phyloP scores from a whole-genome alignment of 768 basidiomycete genomes.

The Heimioporus sp. region DNA sequence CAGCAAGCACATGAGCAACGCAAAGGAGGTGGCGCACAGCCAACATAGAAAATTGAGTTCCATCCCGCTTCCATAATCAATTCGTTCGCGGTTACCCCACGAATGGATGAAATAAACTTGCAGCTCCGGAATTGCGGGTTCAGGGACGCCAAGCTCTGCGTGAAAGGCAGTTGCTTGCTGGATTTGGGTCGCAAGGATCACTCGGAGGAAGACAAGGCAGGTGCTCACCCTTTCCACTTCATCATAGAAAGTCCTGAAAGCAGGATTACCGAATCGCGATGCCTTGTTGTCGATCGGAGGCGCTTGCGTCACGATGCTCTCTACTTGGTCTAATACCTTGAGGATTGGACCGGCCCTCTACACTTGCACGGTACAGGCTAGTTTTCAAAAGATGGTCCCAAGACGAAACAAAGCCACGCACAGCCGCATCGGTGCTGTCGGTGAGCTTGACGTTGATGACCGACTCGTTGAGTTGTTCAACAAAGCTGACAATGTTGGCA shows the following conservation, averaged over 20 bases:
- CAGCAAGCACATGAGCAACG: neutral
- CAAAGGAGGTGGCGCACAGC: slow-evolving; percentile 58
- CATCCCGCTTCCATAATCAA: slow-evolving; percentile 99
- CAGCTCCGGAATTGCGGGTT: slow-evolving; percentile 63
- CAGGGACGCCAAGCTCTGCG: slow-evolving; percentile 54
- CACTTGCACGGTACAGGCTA: slow-evolving; percentile 3
- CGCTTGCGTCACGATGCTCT: slow-evolving; percentile 60
- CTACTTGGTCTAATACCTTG: slow-evolving; percentile 61
- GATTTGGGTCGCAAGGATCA: neutral
- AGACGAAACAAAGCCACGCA: slow-evolving; percentile 36
- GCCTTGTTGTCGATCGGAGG: slow-evolving; percentile 89
- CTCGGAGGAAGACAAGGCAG: neutral
- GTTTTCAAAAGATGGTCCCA: neutral
- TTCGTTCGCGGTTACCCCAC: slow-evolving; percentile 90
- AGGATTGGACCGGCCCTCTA: slow-evolving; percentile 69
- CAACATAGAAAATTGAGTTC: slow-evolving; percentile 97
- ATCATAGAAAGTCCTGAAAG: slow-evolving; percentile 91
- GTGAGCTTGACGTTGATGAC: slow-evolving; percentile 76
- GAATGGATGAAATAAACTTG: slow-evolving; percentile 78
- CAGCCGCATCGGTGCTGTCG: slow-evolving; percentile 60
- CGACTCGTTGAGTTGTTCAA: slow-evolving; percentile 71
- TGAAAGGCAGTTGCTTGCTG: slow-evolving; percentile 62
- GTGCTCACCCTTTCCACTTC: slow-evolving; percentile 60
- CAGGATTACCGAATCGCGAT: slow-evolving; percentile 96
- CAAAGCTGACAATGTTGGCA: slow-evolving; percentile 61